A percentile compares a stretch with the other conserved stretches of the same genome.
Conservation (phyloP, 257 asterid genomes). For the Dorcoceras hygrometricum region DNA sequence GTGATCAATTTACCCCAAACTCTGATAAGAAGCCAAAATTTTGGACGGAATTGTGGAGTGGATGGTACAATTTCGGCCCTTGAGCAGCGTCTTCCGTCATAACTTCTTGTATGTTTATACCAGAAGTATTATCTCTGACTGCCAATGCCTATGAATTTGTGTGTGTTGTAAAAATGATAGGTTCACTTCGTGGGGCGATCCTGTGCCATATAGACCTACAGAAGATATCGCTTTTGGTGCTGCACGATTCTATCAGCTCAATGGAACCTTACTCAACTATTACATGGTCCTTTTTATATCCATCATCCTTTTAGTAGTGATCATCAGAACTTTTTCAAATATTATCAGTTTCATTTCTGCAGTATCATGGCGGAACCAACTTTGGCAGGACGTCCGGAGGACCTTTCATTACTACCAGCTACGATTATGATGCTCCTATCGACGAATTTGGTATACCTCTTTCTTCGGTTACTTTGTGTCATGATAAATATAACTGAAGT, state of each 20-base stretch:
- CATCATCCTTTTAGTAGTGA: neutral
- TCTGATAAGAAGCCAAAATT: conserved; percentile 70
- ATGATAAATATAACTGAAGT: neutral
- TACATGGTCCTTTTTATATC: conserved; percentile 53
- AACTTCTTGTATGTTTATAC: neutral
- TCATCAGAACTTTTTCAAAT: neutral
- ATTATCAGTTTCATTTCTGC: neutral
- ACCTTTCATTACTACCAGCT: conserved; percentile 65
- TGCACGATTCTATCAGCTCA: conserved; percentile 54
- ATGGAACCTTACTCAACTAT: conserved; percentile 63
- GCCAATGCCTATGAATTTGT: neutral
- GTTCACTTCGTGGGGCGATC: conserved; percentile 68
- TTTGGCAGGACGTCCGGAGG: conserved; percentile 75
- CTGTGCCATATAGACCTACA: conserved; percentile 53
- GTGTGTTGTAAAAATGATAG: conserved; percentile 29
- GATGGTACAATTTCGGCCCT: conserved; percentile 56
- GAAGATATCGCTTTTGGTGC: conserved; percentile 76
- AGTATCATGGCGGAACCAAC: conserved; percentile 82
- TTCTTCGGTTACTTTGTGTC: neutral
- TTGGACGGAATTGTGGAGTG: conserved; percentile 99
- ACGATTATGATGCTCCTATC: conserved; percentile 73
- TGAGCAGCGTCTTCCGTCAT: neutral
- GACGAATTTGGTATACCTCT: conserved; percentile 59
- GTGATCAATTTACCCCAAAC: conserved; percentile 89
- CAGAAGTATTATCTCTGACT: neutral